Evolutionary conservation across 768 basidiomycete species (phyloP).

Genomic region (Paxillus involutus): DNA sequence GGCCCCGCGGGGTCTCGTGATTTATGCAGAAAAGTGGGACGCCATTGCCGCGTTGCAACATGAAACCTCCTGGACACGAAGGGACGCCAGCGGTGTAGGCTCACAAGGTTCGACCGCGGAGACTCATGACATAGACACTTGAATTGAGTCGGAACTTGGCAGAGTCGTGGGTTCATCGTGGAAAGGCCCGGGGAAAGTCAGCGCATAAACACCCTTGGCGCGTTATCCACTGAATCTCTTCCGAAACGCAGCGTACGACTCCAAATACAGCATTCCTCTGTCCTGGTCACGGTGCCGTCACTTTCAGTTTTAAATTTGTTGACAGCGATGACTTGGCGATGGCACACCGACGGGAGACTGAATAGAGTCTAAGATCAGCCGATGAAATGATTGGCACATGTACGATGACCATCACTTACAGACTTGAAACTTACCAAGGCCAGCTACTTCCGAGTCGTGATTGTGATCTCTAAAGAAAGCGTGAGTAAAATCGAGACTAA

Average conservation of each 20-base stretch:
- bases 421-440: too few relatives aligned
- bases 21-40: not conserved
- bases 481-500: too few relatives aligned
- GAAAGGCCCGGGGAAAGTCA: not conserved
- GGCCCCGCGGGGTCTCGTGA: not conserved
- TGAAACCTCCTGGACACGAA: too few relatives aligned
- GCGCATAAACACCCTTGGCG: not conserved
- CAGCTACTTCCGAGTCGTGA: too few relatives aligned
- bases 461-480: too few relatives aligned
- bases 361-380: too few relatives aligned
- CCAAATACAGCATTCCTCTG: not conserved
- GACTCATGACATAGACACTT: not conserved
- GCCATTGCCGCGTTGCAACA: too few relatives aligned
- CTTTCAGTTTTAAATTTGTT: not conserved
- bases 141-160: not conserved
- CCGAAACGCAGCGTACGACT: not conserved
- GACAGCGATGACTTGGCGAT: too few relatives aligned
- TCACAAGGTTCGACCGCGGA: constrained; percentile 19
- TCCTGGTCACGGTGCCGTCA: not conserved
- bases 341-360: too few relatives aligned
- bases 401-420: too few relatives aligned
- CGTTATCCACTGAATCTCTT: not conserved
- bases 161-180: not conserved
- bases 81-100: not conserved
- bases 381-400: too few relatives aligned